Conservation (phyloP, 345 rosid genomes). For the Geranium brycei region DNA sequence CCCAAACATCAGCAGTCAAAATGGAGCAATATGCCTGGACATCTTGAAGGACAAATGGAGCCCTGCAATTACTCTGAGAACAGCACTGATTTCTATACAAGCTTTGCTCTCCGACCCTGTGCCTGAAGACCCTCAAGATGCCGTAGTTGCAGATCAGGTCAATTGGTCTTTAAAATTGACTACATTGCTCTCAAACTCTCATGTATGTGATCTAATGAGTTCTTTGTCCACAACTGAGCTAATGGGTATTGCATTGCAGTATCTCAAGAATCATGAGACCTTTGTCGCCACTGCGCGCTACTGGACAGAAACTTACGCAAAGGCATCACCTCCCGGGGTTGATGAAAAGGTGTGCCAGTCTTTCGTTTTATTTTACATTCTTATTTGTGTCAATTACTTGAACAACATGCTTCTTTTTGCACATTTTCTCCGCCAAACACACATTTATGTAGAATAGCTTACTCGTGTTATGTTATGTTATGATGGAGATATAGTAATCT, state of each 20-base stretch:
- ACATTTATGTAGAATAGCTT: too few species aligned
- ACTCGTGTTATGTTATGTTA: background rate
- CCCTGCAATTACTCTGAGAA: constrained; percentile 94
- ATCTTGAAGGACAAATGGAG: constrained; percentile 98
- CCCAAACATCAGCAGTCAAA: constrained; percentile 97
- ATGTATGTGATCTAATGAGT: background rate
- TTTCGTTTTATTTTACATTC: too few species aligned
- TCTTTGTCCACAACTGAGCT: background rate
- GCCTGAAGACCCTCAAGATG: constrained; percentile 98
- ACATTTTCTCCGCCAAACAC: too few species aligned
- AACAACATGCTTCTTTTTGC: background rate
- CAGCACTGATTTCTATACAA: constrained; percentile 92
- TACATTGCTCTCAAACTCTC: background rate
- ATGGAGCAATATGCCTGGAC: constrained; percentile 97
- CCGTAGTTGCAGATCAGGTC: constrained; percentile 98
- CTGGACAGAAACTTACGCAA: constrained; percentile 96
- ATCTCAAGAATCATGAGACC: constrained; percentile 72
- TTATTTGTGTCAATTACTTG: too few species aligned
- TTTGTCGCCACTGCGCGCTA: constrained; percentile 85
- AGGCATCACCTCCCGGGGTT: constrained; percentile 53
- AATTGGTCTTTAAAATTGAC: background rate
- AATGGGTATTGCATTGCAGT: constrained; percentile 34
- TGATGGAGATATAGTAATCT: background rate
- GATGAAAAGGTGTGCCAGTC: constrained; percentile 60
- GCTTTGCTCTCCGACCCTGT: constrained; percentile 89